Evolutionary conservation across 2,329 filamentous ascomycete species (phyloP).

Genomic region (Clarireedia sp.): DNA sequence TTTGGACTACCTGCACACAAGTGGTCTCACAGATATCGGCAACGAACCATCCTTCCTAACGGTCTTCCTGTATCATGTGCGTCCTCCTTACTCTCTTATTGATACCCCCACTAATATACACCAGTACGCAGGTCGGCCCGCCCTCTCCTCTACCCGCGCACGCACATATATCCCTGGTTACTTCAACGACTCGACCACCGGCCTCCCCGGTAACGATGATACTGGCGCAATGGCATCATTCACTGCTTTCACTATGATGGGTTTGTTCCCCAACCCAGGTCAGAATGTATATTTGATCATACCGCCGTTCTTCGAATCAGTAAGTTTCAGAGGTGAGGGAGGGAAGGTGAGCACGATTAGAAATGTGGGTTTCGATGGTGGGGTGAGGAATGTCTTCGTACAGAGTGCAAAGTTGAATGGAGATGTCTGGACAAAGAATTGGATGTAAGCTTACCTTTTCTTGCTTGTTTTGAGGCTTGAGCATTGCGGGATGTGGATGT

Average conservation of each 20-base stretch:
- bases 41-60: constrained; percentile 57
- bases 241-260: constrained; percentile 21
- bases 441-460: constrained; percentile 36
- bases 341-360: constrained; percentile 51
- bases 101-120: not conserved
- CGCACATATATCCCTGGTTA: constrained; percentile 57
- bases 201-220: constrained; percentile 64
- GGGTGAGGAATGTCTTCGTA: constrained; percentile 51
- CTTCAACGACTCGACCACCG: constrained; percentile 50
- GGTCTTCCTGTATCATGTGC: constrained; percentile 55
- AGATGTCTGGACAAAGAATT: constrained; percentile 51
- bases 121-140: constrained; percentile 48
- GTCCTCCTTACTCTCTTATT: not conserved
- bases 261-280: constrained; percentile 57
- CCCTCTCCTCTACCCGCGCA: constrained; percentile 40
- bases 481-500: not conserved
- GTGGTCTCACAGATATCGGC: constrained; percentile 53
- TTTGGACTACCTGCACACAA: constrained; percentile 56
- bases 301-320: constrained; percentile 55
- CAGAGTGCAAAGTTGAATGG: constrained; percentile 57
- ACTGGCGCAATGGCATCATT: constrained; percentile 49
- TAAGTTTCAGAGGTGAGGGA: constrained; percentile 50
- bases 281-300: constrained; percentile 64
- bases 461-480: not conserved
- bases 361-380: constrained; percentile 53